phyloP scores from a whole-genome alignment of 768 basidiomycete genomes.

The Leccinum olivaceopallidum region DNA sequence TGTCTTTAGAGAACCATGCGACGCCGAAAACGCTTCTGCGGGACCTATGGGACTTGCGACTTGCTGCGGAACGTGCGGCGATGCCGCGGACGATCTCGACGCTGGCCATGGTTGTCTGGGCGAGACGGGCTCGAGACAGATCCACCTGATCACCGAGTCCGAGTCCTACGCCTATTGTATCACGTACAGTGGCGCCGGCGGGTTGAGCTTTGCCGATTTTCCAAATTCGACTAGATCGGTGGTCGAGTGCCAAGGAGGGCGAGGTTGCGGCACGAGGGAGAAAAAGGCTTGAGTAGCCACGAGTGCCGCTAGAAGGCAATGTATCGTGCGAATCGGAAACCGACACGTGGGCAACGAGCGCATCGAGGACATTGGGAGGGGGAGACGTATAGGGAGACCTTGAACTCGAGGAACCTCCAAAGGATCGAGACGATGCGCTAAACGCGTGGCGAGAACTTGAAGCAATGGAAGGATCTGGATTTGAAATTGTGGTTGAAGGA shows the following conservation, averaged over 20 bases:
- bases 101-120: slow-evolving; percentile 87
- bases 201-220: slow-evolving; percentile 20
- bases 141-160: slow-evolving; percentile 57
- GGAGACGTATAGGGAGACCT: slow-evolving; percentile 33
- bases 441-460: slow-evolving; percentile 13
- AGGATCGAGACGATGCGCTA: slow-evolving; percentile 16
- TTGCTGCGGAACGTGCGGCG: slow-evolving; percentile 26
- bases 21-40: slow-evolving; percentile 27
- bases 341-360: slow-evolving; percentile 33
- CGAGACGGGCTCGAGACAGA: slow-evolving; percentile 72
- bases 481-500: background rate
- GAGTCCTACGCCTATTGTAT: slow-evolving; percentile 28
- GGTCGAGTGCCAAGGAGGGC: slow-evolving; percentile 17
- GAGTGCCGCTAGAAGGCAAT: slow-evolving; percentile 52
- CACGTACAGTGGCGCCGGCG: slow-evolving; percentile 17
- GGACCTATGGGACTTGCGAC: slow-evolving; percentile 20
- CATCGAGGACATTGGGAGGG: slow-evolving; percentile 32
- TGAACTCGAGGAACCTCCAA: slow-evolving; percentile 27
- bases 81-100: slow-evolving; percentile 73
- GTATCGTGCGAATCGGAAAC: slow-evolving; percentile 25
- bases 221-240: slow-evolving; percentile 26
- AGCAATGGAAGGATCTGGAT: slow-evolving; percentile 3
- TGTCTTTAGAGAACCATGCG: slow-evolving; percentile 34
- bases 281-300: slow-evolving; percentile 54
- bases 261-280: slow-evolving; percentile 43